Evolutionary conservation across 1,284 basidiomycete species (phyloP).

Genomic region (Boletus semigastroideus): DNA sequence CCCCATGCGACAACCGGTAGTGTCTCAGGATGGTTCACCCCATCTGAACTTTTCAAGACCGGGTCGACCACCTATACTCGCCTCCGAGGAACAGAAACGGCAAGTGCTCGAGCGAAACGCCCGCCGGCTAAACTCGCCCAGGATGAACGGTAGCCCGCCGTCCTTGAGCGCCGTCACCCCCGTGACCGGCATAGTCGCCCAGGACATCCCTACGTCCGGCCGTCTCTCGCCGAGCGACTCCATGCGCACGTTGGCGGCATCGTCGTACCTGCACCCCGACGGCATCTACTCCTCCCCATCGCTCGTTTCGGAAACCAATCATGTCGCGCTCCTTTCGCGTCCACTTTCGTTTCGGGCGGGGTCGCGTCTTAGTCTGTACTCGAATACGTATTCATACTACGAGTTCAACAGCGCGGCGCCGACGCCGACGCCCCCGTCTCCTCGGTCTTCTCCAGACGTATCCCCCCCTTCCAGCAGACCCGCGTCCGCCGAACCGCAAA

Average conservation of each 20-base stretch:
- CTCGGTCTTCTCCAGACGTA: constrained; percentile 16
- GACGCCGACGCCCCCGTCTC: constrained; percentile 10
- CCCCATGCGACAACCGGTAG: constrained; percentile 34
- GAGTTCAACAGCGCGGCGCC: constrained; percentile 44
- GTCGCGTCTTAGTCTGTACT: constrained; percentile 57
- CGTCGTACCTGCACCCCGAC: constrained; percentile 23
- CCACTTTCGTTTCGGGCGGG: constrained; percentile 37
- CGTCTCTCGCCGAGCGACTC: background rate
- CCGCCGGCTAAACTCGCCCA: constrained; percentile 30
- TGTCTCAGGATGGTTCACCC: constrained; percentile 32
- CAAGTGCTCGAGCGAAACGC: constrained; percentile 61
- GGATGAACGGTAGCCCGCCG: constrained; percentile 16
- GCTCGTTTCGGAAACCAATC: constrained; percentile 9
- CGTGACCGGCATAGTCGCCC: constrained; percentile 18
- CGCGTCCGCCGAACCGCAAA: constrained; percentile 28
- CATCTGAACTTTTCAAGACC: constrained; percentile 57
- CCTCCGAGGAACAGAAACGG: constrained; percentile 54
- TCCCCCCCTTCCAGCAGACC: constrained; percentile 22
- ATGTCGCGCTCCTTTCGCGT: constrained; percentile 19
- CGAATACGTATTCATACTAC: constrained; percentile 62
- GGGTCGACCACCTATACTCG: constrained; percentile 44
- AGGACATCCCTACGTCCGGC: background rate
- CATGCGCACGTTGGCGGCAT: background rate
- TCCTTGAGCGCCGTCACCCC: constrained; percentile 22
- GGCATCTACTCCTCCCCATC: constrained; percentile 16